Evolutionary conservation across 345 rosid genomes (phyloP).

Genomic region (Euphorbia tirucalli): DNA sequence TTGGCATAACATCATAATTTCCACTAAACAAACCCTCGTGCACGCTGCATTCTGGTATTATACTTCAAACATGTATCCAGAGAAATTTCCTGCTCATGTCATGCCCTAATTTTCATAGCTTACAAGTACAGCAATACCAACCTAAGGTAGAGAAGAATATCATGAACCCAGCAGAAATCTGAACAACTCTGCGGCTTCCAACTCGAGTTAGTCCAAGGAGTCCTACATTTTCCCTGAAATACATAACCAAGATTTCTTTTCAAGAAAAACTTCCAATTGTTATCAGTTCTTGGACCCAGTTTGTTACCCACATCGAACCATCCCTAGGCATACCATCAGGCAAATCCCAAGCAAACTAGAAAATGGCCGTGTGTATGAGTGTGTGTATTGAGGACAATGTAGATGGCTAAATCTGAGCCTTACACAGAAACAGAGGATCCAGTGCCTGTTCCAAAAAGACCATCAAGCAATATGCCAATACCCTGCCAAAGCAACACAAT

Average conservation of each 20-base stretch:
- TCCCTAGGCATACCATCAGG: neutral
- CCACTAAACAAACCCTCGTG: neutral
- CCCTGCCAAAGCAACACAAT: conserved; percentile 26
- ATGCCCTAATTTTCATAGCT: neutral
- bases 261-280: neutral
- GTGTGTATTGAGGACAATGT: neutral
- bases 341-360: neutral
- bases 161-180: conserved; percentile 30
- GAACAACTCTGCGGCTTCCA: conserved; percentile 37
- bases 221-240: conserved; percentile 30
- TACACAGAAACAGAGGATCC: conserved; percentile 39
- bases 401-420: conserved; percentile 5
- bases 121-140: conserved; percentile 10
- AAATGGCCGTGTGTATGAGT: neutral
- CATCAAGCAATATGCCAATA: conserved; percentile 31
- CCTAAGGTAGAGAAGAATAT: conserved; percentile 29
- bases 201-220: conserved; percentile 31
- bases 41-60: neutral
- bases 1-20: neutral
- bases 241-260: conserved; percentile 2
- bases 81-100: neutral
- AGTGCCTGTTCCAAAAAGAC: conserved; percentile 32
- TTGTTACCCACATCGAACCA: neutral
- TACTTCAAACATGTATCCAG: neutral
- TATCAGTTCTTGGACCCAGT: neutral